Conservation (phyloP, 257 asterid species). For the Prunella vulgaris region DNA sequence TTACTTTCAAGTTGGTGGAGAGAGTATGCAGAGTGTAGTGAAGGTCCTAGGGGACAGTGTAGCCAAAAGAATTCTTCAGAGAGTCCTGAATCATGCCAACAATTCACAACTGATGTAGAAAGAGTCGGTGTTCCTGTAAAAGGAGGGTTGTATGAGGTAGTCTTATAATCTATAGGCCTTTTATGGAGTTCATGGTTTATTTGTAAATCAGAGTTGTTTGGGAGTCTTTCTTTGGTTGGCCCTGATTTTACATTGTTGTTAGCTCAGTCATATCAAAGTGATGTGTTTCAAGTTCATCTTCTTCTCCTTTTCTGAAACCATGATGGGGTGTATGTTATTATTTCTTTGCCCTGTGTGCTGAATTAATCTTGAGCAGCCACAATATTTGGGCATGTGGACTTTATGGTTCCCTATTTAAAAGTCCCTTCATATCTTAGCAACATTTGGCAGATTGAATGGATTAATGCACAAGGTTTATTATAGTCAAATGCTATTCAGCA, state of each 20-base stretch:
- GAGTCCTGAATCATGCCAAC: constrained; percentile 32
- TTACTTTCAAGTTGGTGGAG: constrained; percentile 92
- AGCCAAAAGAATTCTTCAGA: constrained; percentile 34
- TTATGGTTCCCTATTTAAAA: too few species aligned
- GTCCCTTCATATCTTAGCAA: too few species aligned
- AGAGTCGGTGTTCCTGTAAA: constrained; percentile 99
- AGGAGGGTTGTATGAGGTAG: constrained; percentile 95
- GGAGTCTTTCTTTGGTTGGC: neutral
- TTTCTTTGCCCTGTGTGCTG: too few species aligned
- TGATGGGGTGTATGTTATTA: too few species aligned
- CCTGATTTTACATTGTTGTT: neutral
- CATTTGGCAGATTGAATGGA: too few species aligned
- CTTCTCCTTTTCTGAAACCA: neutral
- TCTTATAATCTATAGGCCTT: constrained; percentile 2
- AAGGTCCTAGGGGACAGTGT: constrained; percentile 69
- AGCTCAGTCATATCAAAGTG: neutral
- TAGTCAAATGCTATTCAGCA: too few species aligned
- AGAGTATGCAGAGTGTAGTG: constrained; percentile 96
- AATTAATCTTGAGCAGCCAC: too few species aligned
- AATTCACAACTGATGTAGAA: constrained; percentile 61
- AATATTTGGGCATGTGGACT: too few species aligned
- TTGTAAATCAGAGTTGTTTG: neutral
- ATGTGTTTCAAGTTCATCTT: neutral
- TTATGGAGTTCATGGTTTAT: neutral
- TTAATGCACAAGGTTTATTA: too few species aligned